Base-by-base conservation (phyloP, 2,329 filamentous ascomycete genomes). In the Blastomyces gilchristii region DNA sequence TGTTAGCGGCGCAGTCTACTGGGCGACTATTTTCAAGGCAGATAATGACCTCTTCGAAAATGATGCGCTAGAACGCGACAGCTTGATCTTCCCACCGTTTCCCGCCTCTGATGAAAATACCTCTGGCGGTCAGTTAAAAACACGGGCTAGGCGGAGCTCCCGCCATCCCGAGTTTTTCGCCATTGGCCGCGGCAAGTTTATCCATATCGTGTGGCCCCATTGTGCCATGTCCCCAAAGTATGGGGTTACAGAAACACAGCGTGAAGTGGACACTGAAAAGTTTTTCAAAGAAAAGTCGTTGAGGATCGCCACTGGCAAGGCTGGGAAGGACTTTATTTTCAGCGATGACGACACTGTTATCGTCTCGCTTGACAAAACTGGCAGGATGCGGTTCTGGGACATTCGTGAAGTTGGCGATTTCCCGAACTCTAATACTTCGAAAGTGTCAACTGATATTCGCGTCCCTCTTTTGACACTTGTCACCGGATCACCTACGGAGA, bases 301-400 rank as follows among this genome's bases (percentile, higher is more conserved):
- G 67, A 95, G 92, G 77, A 96, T 99, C 76, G 91, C 93, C 69
- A 97, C 92, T 66, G 94, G 93, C 69, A 99, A 99, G 80, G 93
- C 94, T 68, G 94, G 92, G 67, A 99, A 99, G 76, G 94, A 99
- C 75, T 99, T 99, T 74, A 89, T 87, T 57, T 99, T 99, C 78
- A 97, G 93, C 75, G 92, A 96, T 74, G 94, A 99, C 74, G 94
- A 99, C 75, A 90, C 88, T 1, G 87, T 93, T 50, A 91, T 99
- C 69, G 92, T 95, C 57, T 97, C 93, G 58, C 85, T 99, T 61
- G 95, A 99, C 76, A 99, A 99, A 80, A 93, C 91, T 64, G 95
- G 94, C 58, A 87, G 91, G 65, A 87, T 97, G 78, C 94, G 96
- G 77, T 97, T 99, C 81, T 99, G 94, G 95, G 94, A 99, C 74